These are phyloP conservation scores for Arthrinium phaeospermum DNA, from an alignment of 2,329 filamentous ascomycete genomes.

Conservation along the genomic window DNA sequence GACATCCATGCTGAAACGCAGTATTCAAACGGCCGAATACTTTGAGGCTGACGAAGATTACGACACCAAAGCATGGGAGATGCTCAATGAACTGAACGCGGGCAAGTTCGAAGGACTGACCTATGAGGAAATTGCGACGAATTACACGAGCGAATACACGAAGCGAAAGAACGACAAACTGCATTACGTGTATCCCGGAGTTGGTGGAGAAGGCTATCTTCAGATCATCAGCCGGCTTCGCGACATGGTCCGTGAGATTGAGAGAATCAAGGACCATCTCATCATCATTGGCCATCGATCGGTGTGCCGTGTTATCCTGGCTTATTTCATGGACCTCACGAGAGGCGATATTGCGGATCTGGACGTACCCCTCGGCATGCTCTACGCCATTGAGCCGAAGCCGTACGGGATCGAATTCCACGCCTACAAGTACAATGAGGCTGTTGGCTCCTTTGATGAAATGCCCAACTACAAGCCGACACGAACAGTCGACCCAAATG, in stretches of 20 bases:
- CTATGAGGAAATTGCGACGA: conserved; percentile 84
- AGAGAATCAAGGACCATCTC: conserved; percentile 95
- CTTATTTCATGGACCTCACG: conserved; percentile 94
- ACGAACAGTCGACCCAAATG: conserved; percentile 54
- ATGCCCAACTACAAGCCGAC: conserved; percentile 82
- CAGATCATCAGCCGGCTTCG: conserved; percentile 95
- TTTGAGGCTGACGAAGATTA: conserved; percentile 93
- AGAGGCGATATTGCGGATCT: conserved; percentile 92
- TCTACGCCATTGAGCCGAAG: conserved; percentile 96
- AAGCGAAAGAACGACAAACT: conserved; percentile 86
- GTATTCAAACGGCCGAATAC: conserved; percentile 83
- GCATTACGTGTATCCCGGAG: conserved; percentile 93
- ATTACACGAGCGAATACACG: conserved; percentile 80
- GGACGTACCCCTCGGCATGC: conserved; percentile 89
- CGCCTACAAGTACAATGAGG: conserved; percentile 87
- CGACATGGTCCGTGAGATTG: conserved; percentile 94
- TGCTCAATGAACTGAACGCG: conserved; percentile 95
- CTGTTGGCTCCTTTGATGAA: conserved; percentile 80
- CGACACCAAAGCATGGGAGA: conserved; percentile 96
- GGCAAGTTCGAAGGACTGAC: conserved; percentile 95
- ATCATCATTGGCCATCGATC: conserved; percentile 92
- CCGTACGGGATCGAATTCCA: conserved; percentile 98
- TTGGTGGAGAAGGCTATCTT: conserved; percentile 94
- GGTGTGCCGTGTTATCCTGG: conserved; percentile 88
- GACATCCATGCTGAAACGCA: conserved; percentile 95